These are phyloP conservation scores for Penicillium sp. DNA, from an alignment of 2,329 filamentous ascomycete genomes.

Conservation along the genomic window DNA sequence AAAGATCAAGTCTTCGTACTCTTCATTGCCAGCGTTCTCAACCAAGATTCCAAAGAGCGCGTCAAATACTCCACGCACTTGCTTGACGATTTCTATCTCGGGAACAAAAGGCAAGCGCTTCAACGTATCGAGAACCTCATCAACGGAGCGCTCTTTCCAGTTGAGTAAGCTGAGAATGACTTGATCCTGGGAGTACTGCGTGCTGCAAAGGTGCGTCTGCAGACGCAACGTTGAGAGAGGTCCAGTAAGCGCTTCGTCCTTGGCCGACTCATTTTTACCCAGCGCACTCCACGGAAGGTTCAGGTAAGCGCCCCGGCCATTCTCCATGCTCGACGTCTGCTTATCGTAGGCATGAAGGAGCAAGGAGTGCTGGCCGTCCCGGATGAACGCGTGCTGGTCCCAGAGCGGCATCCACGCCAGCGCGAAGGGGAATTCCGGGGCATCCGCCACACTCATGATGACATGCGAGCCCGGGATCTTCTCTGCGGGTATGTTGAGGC, in stretches of 20 bases:
- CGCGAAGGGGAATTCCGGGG: conserved; percentile 81
- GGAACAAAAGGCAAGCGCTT: conserved; percentile 86
- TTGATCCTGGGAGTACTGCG: conserved; percentile 87
- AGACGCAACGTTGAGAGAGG: conserved; percentile 73
- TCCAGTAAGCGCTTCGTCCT: conserved; percentile 68
- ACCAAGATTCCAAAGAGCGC: conserved; percentile 86
- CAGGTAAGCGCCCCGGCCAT: conserved; percentile 81
- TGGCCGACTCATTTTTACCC: conserved; percentile 59
- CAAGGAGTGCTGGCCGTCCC: conserved; percentile 74
- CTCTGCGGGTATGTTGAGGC: conserved; percentile 68
- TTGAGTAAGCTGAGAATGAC: conserved; percentile 74
- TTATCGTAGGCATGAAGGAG: conserved; percentile 90
- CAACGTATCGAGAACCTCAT: conserved; percentile 66
- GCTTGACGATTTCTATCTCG: conserved; percentile 95
- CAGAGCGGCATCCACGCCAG: conserved; percentile 90
- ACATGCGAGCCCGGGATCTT: conserved; percentile 80
- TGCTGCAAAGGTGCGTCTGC: conserved; percentile 87
- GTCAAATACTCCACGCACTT: conserved; percentile 82
- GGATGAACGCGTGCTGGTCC: conserved; percentile 83
- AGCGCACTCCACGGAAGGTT: conserved; percentile 71
- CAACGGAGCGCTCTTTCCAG: conserved; percentile 72
- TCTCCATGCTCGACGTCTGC: conserved; percentile 64
- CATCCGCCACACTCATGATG: conserved; percentile 82
- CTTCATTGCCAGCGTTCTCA: conserved; percentile 83
- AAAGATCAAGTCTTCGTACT: conserved; percentile 89